Conservation (phyloP, 176 grass and related monocot genomes). For the Pontederia paniculata region DNA sequence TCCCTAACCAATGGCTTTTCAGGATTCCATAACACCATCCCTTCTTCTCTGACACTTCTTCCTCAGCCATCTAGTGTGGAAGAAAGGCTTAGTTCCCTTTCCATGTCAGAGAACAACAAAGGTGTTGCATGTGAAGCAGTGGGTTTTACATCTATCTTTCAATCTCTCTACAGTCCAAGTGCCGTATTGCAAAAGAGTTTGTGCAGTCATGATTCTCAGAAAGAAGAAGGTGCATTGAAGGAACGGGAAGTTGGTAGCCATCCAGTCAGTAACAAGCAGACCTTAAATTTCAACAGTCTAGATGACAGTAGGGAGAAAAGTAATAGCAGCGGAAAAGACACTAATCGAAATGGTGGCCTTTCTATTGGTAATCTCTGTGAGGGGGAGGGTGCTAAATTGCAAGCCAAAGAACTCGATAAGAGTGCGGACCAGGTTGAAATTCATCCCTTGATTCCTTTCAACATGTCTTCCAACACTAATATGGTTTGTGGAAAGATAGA, state of each 20-base stretch:
- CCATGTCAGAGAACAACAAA: conserved; percentile 18
- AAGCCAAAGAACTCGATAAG: conserved; percentile 17
- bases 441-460: conserved; percentile 11
- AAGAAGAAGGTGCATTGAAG: conserved; percentile 29
- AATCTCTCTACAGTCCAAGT: conserved; percentile 55
- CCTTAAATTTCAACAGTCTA: conserved; percentile 15
- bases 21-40: conserved; percentile 15
- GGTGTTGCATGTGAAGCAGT: conserved; percentile 22
- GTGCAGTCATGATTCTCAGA: conserved; percentile 27
- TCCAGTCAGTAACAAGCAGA: neutral
- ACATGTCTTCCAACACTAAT: conserved; percentile 5
- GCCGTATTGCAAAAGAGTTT: conserved; percentile 23
- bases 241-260: conserved; percentile 6
- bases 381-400: conserved; percentile 17
- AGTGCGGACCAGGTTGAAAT: conserved; percentile 18
- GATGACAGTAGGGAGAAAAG: conserved; percentile 5
- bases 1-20: conserved; percentile 46
- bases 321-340: conserved; percentile 15
- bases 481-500: neutral
- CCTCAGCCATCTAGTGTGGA: conserved; percentile 29
- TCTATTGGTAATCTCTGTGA: conserved; percentile 22
- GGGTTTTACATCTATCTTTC: conserved; percentile 64
- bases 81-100: conserved; percentile 27
- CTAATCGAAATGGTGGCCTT: conserved; percentile 10
- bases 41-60: conserved; percentile 40